Base-by-base conservation (phyloP, 2,329 filamentous ascomycete species). In the Aspergillus fischeri region DNA sequence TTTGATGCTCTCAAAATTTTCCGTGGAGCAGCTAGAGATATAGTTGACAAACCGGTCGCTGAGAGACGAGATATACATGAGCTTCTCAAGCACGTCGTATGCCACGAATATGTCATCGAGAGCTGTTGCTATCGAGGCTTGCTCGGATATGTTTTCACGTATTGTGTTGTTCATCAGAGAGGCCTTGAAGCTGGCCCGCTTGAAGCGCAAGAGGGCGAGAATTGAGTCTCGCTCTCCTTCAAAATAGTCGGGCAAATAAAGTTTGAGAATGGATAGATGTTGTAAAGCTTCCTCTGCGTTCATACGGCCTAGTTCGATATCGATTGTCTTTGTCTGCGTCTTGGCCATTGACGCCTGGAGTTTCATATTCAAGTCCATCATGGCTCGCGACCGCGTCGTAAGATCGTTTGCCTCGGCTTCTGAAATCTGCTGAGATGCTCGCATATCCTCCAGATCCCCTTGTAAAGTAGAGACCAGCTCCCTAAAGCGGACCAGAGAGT, bases 321-420 rank as follows among this genome's bases (percentile, higher is more conserved):
- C 92, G 60, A 99, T 96, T 0, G 92, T 92, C 78, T 96, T 97
- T 68, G 91, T 87, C 72, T 96, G 93, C 2, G 93, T 89, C 78
- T 96, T 96, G 44, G 91, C 85, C 10, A 92, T 92, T 11, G 92
- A 95, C 55, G 90, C 84, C 69, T 96, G 93, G 47, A 99, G 83
- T 76, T 96, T 95, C 83, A 93, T 85, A 74, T 97, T 97, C 49
- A 99, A 83, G 68, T 99, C 93, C 85, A 96, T 90, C 88, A 99
- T 96, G 54, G 93, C 92, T 61, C 92, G 86, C 48, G 93, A 96
- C 60, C 91, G 89, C 66, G 85, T 90, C 63, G 88, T 92, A 55
- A 97, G 84, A 72, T 97, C 91, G 71, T 92, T 92, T 0, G 93
- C 92, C 72, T 97, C 92, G 17, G 88, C 88, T 73, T 97, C 94